Evolutionary conservation across 2,329 filamentous ascomycete genomes (phyloP), one percentile per base, ranked within the genome.

Genomic region (Fusarium coffeatum): DNA sequence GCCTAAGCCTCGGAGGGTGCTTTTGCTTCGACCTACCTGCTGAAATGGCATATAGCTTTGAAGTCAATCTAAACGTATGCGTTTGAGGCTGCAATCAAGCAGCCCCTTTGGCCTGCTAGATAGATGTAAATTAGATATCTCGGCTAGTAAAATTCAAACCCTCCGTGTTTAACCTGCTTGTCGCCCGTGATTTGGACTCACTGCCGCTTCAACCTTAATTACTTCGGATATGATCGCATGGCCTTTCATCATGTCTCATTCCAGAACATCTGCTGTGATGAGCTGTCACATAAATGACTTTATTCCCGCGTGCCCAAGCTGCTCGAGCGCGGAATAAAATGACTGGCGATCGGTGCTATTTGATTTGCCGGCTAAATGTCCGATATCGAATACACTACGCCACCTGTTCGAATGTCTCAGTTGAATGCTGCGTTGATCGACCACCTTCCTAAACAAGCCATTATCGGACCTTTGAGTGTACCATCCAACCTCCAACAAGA

Each of bases 381-480:
- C 34, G 34, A 37, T n/a, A 37, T 37, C 18, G 18, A 37, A 6
- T 37, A n/a, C 12, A 1, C 3, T 64, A 5, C 37, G 32, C 62
- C 62, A 64, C 62, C 46, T 64, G 62, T 5, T 25, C 46, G 16
- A 59, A 30, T 64, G 62, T 64, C 62, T 65, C 41, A 27, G 9
- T 45, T 37, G 16, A 13, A 47, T 41, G 45, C 43, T 49, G 27
- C 37, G 55, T 50, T 46, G 40, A n/a, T 16, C 23, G 34, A n/a
- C 40, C 32, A 65, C 62, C 62, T 64, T 59, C 62, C 62, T 59
- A 47, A 59, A 51, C 6, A 13, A 59, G 51, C 13, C 41, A 11
- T 11, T 28, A 20, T 15, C 11, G 40, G 15, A 47, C 10, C 59
- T 50, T 25, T 16, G 40, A 15, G 41, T 27, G 59, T 64, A 50